phyloP scores from a whole-genome alignment of 306 rosid genomes.

The Castanopsis chinensis region DNA sequence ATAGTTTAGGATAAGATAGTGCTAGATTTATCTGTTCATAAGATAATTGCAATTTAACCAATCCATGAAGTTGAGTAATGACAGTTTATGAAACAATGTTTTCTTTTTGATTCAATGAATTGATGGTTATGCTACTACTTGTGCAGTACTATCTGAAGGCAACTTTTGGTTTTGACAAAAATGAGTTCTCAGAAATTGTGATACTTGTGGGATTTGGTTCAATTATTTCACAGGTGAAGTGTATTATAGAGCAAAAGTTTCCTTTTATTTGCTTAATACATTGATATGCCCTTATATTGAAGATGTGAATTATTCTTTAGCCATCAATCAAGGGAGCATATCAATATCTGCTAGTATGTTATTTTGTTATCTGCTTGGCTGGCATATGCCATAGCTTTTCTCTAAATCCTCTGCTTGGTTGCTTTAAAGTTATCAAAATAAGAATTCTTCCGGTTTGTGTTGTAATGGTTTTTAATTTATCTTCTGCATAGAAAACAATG shows the following conservation, averaged over 20 bases:
- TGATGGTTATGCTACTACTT: slow-evolving; percentile 17
- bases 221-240: slow-evolving; percentile 62
- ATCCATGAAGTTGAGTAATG: neutral
- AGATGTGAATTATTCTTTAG: too few species aligned
- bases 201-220: slow-evolving; percentile 73
- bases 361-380: too few species aligned
- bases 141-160: slow-evolving; percentile 83
- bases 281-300: neutral
- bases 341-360: too few species aligned
- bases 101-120: slow-evolving; percentile 7
- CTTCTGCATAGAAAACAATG: too few species aligned
- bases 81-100: neutral
- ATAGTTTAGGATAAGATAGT: neutral
- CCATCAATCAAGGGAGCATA: too few species aligned
- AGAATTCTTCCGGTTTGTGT: too few species aligned
- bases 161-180: slow-evolving; percentile 69
- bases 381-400: neutral
- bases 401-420: neutral
- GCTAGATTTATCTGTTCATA: neutral
- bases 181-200: slow-evolving; percentile 66
- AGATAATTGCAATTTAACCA: neutral
- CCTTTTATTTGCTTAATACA: neutral
- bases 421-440: too few species aligned
- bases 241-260: neutral
- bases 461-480: too few species aligned